Percentiles rank a stretch among this genome's conserved stretches.
These are phyloP conservation scores for Quercus agrifolia DNA, from an alignment of 306 rosid species.

Conservation along the genomic window DNA sequence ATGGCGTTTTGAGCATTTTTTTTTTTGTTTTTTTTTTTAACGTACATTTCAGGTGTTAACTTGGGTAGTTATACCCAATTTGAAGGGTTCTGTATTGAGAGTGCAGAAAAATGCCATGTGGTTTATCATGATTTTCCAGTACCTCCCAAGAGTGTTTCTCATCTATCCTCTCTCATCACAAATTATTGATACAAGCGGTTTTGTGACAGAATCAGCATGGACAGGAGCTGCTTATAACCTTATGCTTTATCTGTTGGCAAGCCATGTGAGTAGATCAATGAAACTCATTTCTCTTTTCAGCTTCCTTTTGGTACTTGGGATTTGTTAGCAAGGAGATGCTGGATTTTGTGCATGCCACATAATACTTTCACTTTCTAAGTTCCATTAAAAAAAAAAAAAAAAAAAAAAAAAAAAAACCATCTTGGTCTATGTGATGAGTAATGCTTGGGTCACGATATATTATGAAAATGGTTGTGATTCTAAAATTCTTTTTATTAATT, in stretches of 20 bases:
- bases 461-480: too few species aligned
- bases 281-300: not conserved
- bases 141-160: slow-evolving; percentile 78
- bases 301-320: too few species aligned
- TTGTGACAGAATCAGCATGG: slow-evolving; percentile 95
- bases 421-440: too few species aligned
- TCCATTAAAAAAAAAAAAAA: too few species aligned
- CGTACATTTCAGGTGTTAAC: slow-evolving; percentile 61
- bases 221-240: slow-evolving; percentile 97
- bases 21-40: not conserved
- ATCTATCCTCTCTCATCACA: slow-evolving; percentile 87
- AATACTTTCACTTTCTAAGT: too few species aligned
- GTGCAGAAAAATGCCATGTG: slow-evolving; percentile 78
- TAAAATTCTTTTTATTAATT: too few species aligned
- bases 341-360: too few species aligned
- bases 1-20: not conserved
- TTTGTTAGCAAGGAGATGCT: too few species aligned
- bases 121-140: slow-evolving; percentile 74
- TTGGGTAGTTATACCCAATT: slow-evolving; percentile 80
- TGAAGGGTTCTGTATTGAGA: slow-evolving; percentile 72
- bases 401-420: too few species aligned
- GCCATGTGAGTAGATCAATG: slow-evolving; percentile 67
- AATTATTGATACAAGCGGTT: slow-evolving; percentile 81
- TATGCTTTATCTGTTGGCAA: slow-evolving; percentile 90
- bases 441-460: too few species aligned